Base-by-base conservation (phyloP, 2,329 filamentous ascomycete genomes). In the Pseudogymnoascus sp. region DNA sequence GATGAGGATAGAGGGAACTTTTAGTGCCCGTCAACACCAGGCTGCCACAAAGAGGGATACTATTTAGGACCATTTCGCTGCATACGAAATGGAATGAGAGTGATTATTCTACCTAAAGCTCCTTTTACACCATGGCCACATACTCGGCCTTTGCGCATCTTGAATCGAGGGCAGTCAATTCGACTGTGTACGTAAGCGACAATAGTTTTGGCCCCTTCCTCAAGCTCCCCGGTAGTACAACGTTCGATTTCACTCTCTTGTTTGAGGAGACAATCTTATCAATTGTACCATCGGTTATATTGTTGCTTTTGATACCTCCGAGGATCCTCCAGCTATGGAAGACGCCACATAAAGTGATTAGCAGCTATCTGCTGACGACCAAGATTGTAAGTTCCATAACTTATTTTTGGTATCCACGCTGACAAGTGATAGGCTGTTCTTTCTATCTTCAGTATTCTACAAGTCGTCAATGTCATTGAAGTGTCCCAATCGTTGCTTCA, bases 181-280 rank as follows among this genome's bases (percentile, higher is more conserved):
- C 63, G 4, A 64, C 63, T 37, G 7, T 5, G 2, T 5, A 17
- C 23, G 23, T 23, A n/a, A 40, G 31, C 29, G 66, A 68, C 53
- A 64, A 64, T 59, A 66, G 23, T 26, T 68, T 68, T 50, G 67
- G 67, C 2, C 67, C 67, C 3, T 63, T 67, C 17, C 61, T 67
- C 15, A 1, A 66, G 10, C 31, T 64, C 31, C 62, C 64, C 29
- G 62, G 61, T 13, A 61, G 31, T 31, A 17, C 11, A 19, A 64
- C 65, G 21, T 70, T 71, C 31, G 68, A 71, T 62, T 72, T 72
- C 64, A 70, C 69, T 38, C 64, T 72, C 17, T 53, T 71, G 0
- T 72, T 72, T 44, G 70, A 72, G 61, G 69, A 72, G 59, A 65
- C 68, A 9, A 69, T 71, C 9, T 53, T 72, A 15, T 68, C 69